Base-by-base conservation (phyloP, 129 eudicot genomes). In the Apium graveolens region DNA sequence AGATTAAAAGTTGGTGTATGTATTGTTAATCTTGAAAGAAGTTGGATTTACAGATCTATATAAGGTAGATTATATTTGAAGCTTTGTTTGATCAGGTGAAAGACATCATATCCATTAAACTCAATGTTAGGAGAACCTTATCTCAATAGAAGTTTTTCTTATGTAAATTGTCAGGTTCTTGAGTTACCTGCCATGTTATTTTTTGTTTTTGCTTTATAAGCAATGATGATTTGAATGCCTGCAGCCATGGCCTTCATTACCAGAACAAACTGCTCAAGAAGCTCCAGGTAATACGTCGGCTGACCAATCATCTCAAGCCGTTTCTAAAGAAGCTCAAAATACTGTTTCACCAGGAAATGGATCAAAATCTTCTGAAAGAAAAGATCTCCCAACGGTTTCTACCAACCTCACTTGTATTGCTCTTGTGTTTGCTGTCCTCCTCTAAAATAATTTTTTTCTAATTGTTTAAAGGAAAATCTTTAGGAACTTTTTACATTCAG, bases 311-410 rank as follows among this genome's bases (percentile, higher is more conserved):
- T 49, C 89, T 76, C 82, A 85, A 80, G 80, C 80, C 60, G 63
- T 17, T 73, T 75, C 81, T 17, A 57, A 16, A 35, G 44, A 65
- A 13, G 41, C 55, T 76, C 83, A 75, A 55, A 83, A 42, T 76
- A 34, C 75, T 11, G 42, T 66, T 26, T 65, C 57, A n/a, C 41
- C 39, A 31, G 76, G n/a, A 48, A 83, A 73, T 51, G 88, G 76
- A 26, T 73, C 86, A 57, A 80, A 37, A 82, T 27, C 85, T 75
- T 45, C 74, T 17, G 84, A 78, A 82, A 83, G 90, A 72, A 84
- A 80, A 76, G 95, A 87, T 63, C 86, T 90, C 60, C 95, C 91
- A 35, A 76, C 63, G 85, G 91, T 86, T 84, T 27, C 72, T 76
- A 69, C 69, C 76, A 62, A 49, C 46, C 60, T 57, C 44, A 72